Evolutionary conservation across 441 rosid genomes (phyloP).

Genomic region (Populus trichocarpa): DNA sequence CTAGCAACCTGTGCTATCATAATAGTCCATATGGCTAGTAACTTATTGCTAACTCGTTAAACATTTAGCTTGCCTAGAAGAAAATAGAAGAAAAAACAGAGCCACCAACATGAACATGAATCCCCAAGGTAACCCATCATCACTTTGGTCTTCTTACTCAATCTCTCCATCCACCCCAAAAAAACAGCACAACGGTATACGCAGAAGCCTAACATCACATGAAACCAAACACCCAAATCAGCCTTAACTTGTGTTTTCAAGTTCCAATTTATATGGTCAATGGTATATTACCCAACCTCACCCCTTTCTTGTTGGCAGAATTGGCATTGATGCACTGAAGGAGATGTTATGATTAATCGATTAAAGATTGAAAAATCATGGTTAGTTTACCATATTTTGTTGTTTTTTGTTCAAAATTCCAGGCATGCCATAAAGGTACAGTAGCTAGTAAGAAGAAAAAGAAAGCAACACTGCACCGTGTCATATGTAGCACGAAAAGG

Average conservation of each 20-base stretch:
- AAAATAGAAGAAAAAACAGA: background rate
- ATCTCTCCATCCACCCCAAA: background rate
- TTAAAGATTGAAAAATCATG: background rate
- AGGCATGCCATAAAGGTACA: slow-evolving; percentile 88
- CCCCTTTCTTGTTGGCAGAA: background rate
- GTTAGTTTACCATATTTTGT: background rate
- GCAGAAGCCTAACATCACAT: background rate
- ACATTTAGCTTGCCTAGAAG: background rate
- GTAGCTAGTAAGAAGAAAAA: slow-evolving; percentile 89
- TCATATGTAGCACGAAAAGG: slow-evolving; percentile 67
- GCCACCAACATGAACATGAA: background rate
- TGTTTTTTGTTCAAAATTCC: slow-evolving; percentile 21
- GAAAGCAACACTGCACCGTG: slow-evolving; percentile 93
- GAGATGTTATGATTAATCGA: background rate
- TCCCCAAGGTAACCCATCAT: background rate
- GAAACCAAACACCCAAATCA: background rate
- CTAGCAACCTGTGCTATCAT: background rate
- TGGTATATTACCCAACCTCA: no score
- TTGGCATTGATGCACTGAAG: background rate
- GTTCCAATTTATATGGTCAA: background rate
- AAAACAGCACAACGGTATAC: background rate
- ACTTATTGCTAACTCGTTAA: background rate
- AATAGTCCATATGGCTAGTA: background rate
- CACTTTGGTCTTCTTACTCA: background rate
- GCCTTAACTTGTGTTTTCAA: background rate